These are phyloP conservation scores for Mrakia gelida DNA, from an alignment of 768 basidiomycete species.

Conservation along the genomic window DNA sequence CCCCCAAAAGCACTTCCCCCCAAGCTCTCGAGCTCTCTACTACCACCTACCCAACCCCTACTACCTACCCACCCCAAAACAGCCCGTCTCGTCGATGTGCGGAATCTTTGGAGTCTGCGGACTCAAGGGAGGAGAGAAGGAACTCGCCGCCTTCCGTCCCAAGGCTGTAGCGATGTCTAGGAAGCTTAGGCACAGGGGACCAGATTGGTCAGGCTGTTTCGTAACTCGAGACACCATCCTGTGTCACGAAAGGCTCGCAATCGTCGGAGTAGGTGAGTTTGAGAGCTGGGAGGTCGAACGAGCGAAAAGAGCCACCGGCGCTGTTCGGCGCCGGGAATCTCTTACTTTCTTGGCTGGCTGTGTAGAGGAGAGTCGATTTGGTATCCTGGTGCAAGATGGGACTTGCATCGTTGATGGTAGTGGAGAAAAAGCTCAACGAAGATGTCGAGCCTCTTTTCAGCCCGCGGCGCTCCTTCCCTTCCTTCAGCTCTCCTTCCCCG, in stretches of 20 bases:
- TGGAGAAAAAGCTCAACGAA: background rate
- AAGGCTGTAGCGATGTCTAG: slow-evolving; percentile 80
- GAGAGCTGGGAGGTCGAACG: background rate
- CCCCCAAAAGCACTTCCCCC: background rate
- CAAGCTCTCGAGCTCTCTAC: background rate
- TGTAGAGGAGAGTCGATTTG: background rate
- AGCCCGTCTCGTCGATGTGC: slow-evolving; percentile 60
- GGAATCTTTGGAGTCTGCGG: slow-evolving; percentile 79
- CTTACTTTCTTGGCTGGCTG: background rate
- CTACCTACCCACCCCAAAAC: background rate
- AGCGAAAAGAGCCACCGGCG: background rate
- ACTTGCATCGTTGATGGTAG: background rate
- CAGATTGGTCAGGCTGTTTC: slow-evolving; percentile 97
- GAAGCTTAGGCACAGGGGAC: slow-evolving; percentile 85
- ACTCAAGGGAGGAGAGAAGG: slow-evolving; percentile 55
- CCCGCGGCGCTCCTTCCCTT: background rate
- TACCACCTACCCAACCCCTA: background rate
- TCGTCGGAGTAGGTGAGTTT: slow-evolving; percentile 89
- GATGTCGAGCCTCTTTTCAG: background rate
- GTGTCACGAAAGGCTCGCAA: slow-evolving; percentile 91
- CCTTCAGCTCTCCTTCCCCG: background rate
- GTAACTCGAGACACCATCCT: slow-evolving; percentile 76
- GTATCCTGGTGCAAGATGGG: background rate
- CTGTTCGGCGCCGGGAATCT: background rate
- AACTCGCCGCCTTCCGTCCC: slow-evolving; percentile 63